Evolutionary conservation across 2,329 filamentous ascomycete species (phyloP).

Genomic region (Alternaria sp.): DNA sequence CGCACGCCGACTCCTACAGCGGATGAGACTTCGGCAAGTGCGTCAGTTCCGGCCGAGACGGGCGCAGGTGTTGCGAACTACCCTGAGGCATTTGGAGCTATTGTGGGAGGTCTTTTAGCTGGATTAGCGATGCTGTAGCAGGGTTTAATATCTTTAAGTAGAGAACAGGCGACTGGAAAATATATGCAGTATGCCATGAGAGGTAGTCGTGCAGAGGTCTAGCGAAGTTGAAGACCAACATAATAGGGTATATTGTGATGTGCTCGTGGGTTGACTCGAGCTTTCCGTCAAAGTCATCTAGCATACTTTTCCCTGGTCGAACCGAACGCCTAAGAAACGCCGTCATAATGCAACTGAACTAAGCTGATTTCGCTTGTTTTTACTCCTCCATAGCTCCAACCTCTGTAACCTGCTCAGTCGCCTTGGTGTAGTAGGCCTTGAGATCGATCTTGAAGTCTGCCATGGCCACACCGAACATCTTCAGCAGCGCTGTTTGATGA

Average conservation of each 20-base stretch:
- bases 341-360: conserved; percentile 28
- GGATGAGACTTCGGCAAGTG: conserved; percentile 12
- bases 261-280: conserved; percentile 17
- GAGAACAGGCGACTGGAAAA: background rate
- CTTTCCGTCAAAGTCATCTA: conserved; percentile 14
- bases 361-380: background rate
- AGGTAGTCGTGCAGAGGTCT: background rate
- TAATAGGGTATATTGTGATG: conserved; percentile 37
- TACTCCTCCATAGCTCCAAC: conserved; percentile 57
- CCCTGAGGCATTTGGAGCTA: conserved; percentile 21
- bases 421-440: conserved; percentile 64
- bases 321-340: conserved; percentile 32
- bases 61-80: conserved; percentile 25
- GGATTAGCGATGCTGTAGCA: conserved; percentile 24
- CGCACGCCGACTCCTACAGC: conserved; percentile 7
- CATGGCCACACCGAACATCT: conserved; percentile 89
- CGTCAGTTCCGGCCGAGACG: conserved; percentile 17
- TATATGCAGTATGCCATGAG: background rate
- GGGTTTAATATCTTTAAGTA: background rate
- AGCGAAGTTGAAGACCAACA: conserved; percentile 5
- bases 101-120: conserved; percentile 30
- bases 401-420: conserved; percentile 56
- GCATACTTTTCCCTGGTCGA: conserved; percentile 25
- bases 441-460: conserved; percentile 88
- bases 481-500: conserved; percentile 89